A percentile compares a stretch with the other conserved stretches of the same genome.
These are phyloP conservation scores for Geotrichum carabidarum DNA, from an alignment of 1,139 yeast species.

Conservation along the genomic window DNA sequence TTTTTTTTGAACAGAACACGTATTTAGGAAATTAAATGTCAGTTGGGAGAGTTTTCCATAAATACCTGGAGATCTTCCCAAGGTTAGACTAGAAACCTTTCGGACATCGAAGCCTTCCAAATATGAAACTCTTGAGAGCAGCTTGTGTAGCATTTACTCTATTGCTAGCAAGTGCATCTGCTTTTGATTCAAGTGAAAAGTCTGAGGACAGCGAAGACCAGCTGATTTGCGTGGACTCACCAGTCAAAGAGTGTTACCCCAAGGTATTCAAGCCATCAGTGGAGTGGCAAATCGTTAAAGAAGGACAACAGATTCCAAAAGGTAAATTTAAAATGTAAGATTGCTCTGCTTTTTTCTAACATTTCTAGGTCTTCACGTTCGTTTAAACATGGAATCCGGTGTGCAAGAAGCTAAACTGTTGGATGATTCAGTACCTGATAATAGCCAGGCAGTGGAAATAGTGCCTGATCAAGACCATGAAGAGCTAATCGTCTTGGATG, in stretches of 20 bases:
- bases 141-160: constrained; percentile 3
- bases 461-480: constrained; percentile 10
- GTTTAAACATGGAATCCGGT: constrained; percentile 64
- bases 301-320: constrained; percentile 63
- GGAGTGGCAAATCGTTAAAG: constrained; percentile 65
- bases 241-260: constrained; percentile 43
- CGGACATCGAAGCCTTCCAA: background rate
- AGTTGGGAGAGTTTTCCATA: background rate
- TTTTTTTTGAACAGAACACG: background rate
- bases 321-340: background rate
- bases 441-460: constrained; percentile 17
- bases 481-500: constrained; percentile 5
- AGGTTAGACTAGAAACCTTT: background rate
- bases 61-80: background rate
- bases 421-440: constrained; percentile 24
- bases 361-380: constrained; percentile 64
- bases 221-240: constrained; percentile 20
- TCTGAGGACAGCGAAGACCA: background rate
- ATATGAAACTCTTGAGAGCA: constrained; percentile 4
- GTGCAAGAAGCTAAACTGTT: constrained; percentile 58
- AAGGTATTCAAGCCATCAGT: constrained; percentile 52
- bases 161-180: constrained; percentile 2
- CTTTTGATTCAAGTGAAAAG: constrained; percentile 1
- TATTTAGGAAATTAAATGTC: background rate
- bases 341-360: too few relatives aligned